phyloP scores from a whole-genome alignment of 73 alveolate species.

The Blepharisma japonicum region DNA sequence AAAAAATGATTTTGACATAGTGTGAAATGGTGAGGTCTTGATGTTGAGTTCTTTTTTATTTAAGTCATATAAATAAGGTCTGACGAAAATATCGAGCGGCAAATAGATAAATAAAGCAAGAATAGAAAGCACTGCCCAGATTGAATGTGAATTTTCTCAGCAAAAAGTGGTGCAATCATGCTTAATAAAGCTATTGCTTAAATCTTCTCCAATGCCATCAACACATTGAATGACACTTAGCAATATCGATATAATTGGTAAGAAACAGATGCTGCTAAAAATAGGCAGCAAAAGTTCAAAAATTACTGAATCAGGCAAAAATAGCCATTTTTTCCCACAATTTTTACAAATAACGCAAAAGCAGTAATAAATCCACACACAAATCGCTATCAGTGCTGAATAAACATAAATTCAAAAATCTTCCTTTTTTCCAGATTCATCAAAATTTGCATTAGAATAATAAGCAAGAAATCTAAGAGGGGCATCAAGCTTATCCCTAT shows the following conservation, averaged over 20 bases:
- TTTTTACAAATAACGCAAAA: no score
- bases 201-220: not conserved
- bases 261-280: not conserved
- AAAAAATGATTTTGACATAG: no score
- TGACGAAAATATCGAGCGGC: not conserved
- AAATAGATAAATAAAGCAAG: not conserved
- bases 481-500: not conserved
- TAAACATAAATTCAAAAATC: no score
- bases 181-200: not conserved
- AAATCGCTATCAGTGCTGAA: no score
- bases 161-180: conserved; percentile 24
- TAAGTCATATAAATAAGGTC: not conserved
- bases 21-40: not conserved
- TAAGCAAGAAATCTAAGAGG: no score
- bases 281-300: conserved; percentile 6
- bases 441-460: no score
- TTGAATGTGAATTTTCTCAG: not conserved
- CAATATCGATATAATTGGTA: conserved; percentile 5
- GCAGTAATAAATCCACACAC: no score
- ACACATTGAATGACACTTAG: not conserved
- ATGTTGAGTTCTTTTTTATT: not conserved
- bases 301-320: no score
- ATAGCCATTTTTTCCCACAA: no score
- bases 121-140: not conserved
- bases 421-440: no score